Percentiles rank a stretch among this genome's conserved stretches.
Evolutionary conservation across 257 asterid species (phyloP).

Genomic region (Schizonepeta tenuifolia): DNA sequence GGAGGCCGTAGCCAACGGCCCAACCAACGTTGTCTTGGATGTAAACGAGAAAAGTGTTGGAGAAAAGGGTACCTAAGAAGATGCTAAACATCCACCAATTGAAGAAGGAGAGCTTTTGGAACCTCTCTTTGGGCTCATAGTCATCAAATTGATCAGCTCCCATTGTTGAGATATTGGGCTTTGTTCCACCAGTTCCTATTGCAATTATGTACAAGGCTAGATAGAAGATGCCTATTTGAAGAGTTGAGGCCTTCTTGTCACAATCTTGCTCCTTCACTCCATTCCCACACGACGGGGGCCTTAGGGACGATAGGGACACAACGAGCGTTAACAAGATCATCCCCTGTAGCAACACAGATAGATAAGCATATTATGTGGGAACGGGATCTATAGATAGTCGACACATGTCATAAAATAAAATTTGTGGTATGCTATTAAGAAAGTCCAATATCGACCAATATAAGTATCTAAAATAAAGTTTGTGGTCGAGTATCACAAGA

Average conservation of each 20-base stretch:
- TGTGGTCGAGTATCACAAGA: neutral
- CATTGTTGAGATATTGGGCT: conserved; percentile 81
- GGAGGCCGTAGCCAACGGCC: conserved; percentile 62
- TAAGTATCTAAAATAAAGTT: conserved; percentile 13
- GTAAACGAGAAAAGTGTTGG: conserved; percentile 62
- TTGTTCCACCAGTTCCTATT: conserved; percentile 78
- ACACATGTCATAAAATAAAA: neutral
- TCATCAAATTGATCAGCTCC: conserved; percentile 81
- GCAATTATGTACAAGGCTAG: conserved; percentile 64
- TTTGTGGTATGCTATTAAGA: no score
- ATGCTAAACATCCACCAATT: conserved; percentile 85
- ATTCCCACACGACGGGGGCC: conserved; percentile 57
- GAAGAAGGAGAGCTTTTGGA: conserved; percentile 70
- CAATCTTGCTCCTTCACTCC: conserved; percentile 44
- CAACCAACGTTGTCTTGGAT: conserved; percentile 62
- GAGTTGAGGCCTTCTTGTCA: conserved; percentile 42
- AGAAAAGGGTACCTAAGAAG: conserved; percentile 63
- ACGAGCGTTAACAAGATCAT: conserved; percentile 61
- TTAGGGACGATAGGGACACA: conserved; percentile 49
- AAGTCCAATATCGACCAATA: no score
- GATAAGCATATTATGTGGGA: neutral
- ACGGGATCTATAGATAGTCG: no score
- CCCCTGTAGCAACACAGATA: conserved; percentile 43
- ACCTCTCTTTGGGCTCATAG: conserved; percentile 57
- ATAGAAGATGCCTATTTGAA: conserved; percentile 55